Evolutionary conservation across 2,329 filamentous ascomycete genomes (phyloP).

Genomic region (Cucurbitaria berberidis): DNA sequence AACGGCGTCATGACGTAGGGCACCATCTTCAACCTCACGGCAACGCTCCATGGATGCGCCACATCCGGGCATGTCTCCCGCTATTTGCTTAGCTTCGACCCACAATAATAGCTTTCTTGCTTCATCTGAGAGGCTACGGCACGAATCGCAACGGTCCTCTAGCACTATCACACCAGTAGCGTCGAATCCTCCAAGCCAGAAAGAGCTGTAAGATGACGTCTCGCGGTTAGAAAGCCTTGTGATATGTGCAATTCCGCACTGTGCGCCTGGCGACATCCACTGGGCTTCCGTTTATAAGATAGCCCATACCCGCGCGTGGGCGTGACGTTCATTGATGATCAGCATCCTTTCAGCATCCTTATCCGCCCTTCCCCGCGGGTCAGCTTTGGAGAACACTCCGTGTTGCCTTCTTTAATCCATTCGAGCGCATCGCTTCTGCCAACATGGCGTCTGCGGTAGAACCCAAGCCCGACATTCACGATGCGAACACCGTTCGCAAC

Average conservation of each 20-base stretch:
- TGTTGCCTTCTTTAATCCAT: not conserved
- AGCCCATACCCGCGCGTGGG: not conserved
- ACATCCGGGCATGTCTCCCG: not conserved
- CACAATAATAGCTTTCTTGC: constrained; percentile 18
- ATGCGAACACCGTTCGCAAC: constrained; percentile 19
- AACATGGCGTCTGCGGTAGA: constrained; percentile 26
- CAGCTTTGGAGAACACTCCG: not conserved
- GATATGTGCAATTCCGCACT: constrained; percentile 10
- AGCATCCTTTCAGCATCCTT: not conserved
- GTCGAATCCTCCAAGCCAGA: constrained; percentile 8
- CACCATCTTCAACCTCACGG: constrained; percentile 2
- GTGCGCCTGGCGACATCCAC: not conserved
- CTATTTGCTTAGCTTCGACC: constrained; percentile 12
- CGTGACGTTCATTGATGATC: not conserved
- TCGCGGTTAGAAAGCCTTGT: constrained; percentile 8
- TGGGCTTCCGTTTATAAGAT: not conserved
- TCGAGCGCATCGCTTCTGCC: not conserved
- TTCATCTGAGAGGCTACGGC: constrained; percentile 12
- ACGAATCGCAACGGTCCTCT: constrained; percentile 8
- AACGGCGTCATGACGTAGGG: not conserved
- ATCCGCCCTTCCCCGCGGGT: not conserved
- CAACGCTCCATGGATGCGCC: not conserved
- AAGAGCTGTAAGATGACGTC: constrained; percentile 24
- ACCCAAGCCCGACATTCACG: constrained; percentile 21
- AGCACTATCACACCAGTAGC: constrained; percentile 11